Evolutionary conservation across 768 basidiomycete genomes (phyloP).

Genomic region (Tylopilus subfusipes): DNA sequence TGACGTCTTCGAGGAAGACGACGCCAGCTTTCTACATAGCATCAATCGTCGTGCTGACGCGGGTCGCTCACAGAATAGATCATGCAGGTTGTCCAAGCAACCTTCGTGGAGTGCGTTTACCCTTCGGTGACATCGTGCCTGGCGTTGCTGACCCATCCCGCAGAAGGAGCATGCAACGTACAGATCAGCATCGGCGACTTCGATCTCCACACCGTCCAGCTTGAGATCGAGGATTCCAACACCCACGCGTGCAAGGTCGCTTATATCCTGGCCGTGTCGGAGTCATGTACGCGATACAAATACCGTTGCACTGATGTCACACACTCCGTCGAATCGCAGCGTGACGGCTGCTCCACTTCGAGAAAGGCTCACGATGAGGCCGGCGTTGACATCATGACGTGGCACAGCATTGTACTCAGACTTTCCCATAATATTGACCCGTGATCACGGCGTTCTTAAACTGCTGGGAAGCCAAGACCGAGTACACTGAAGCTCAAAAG

Average conservation of each 20-base stretch:
- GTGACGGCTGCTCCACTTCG: conserved; percentile 17
- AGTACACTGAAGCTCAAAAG: conserved; percentile 50
- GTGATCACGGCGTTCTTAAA: conserved; percentile 43
- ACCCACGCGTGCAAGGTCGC: conserved; percentile 28
- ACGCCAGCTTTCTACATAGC: no score
- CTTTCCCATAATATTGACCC: conserved; percentile 46
- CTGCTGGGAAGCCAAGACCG: conserved; percentile 48
- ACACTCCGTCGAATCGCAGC: conserved; percentile 18
- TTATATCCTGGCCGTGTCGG: conserved; percentile 33
- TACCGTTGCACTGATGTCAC: conserved; percentile 29
- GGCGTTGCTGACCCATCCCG: background rate
- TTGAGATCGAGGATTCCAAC: conserved; percentile 23
- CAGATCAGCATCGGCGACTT: conserved; percentile 46
- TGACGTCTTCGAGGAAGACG: conserved; percentile 52
- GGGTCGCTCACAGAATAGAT: conserved; percentile 51
- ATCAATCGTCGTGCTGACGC: no score
- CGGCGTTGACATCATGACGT: background rate
- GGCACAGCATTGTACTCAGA: background rate
- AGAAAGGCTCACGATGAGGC: conserved; percentile 26
- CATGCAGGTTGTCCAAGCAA: conserved; percentile 61
- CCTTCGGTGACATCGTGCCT: no score
- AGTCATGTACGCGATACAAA: conserved; percentile 33
- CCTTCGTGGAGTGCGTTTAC: conserved; percentile 52
- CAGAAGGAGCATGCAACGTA: conserved; percentile 45
- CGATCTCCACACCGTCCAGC: conserved; percentile 29